phyloP scores from a whole-genome alignment of 257 asterid species.

The Forsythia viridissima region DNA sequence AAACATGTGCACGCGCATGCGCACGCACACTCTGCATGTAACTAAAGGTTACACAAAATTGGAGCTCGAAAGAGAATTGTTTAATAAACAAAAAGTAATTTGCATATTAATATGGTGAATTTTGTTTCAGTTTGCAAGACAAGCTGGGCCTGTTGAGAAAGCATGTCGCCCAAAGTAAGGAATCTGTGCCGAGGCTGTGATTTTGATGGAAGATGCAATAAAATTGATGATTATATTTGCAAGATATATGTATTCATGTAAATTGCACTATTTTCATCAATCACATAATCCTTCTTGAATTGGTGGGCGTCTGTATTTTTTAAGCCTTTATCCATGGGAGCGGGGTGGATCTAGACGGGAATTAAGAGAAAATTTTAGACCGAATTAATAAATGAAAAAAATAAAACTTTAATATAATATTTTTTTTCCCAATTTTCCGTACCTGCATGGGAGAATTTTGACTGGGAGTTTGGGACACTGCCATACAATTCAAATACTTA shows the following conservation, averaged over 20 bases:
- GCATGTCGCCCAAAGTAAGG: conserved; percentile 49
- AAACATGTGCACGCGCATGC: too few species aligned
- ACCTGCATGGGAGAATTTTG: too few species aligned
- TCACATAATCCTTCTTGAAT: conserved; percentile 4
- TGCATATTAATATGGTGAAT: not conserved
- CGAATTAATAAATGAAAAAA: too few species aligned
- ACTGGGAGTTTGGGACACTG: too few species aligned
- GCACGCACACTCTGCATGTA: not conserved
- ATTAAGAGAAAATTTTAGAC: too few species aligned
- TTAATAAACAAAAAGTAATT: too few species aligned
- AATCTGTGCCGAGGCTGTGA: not conserved
- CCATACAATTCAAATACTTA: too few species aligned
- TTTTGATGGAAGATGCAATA: not conserved
- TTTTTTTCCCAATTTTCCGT: too few species aligned
- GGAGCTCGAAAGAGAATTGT: not conserved
- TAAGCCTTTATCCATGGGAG: not conserved
- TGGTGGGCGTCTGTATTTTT: not conserved
- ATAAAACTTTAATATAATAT: too few species aligned
- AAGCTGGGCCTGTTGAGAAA: conserved; percentile 56
- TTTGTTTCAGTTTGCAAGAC: conserved; percentile 52
- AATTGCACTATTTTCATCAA: conserved; percentile 14
- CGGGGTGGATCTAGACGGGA: too few species aligned
- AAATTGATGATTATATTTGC: not conserved
- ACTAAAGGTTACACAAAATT: not conserved
- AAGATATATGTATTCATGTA: not conserved